A percentile compares a stretch with the other conserved stretches of the same genome.
Evolutionary conservation across 352 stramenopile genomes (phyloP).

Genomic region (Phytophthora meadii): DNA sequence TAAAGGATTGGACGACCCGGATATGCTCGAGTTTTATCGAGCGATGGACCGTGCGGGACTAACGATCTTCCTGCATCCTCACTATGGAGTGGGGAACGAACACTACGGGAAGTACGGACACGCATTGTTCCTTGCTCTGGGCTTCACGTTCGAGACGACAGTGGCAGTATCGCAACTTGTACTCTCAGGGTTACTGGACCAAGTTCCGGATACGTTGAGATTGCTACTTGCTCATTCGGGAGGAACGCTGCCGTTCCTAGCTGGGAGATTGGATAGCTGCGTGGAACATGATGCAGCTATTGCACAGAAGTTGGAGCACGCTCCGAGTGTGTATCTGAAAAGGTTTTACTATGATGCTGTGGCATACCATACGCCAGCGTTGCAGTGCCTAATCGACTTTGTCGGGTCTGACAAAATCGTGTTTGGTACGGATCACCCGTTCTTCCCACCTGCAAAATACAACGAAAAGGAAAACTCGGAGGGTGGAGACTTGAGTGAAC

Average conservation of each 20-base stretch:
- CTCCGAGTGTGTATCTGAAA: constrained; percentile 61
- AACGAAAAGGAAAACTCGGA: constrained; percentile 5
- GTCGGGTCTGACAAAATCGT: constrained; percentile 61
- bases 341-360: constrained; percentile 73
- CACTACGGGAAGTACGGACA: constrained; percentile 65
- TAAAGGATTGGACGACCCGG: constrained; percentile 61
- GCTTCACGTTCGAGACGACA: constrained; percentile 78
- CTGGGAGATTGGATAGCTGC: constrained; percentile 65
- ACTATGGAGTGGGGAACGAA: constrained; percentile 73
- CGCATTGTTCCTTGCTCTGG: constrained; percentile 62
- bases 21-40: constrained; percentile 65
- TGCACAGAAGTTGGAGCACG: constrained; percentile 43
- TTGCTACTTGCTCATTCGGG: constrained; percentile 69
- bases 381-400: constrained; percentile 66
- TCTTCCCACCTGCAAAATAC: constrained; percentile 54
- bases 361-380: constrained; percentile 56
- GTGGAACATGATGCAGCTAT: constrained; percentile 62
- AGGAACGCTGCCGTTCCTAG: constrained; percentile 67
- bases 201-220: constrained; percentile 47
- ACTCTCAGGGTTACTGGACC: constrained; percentile 61
- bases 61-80: constrained; percentile 72
- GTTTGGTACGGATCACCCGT: constrained; percentile 73
- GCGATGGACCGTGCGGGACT: constrained; percentile 45
- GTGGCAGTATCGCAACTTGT: constrained; percentile 66
- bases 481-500: constrained; percentile 24